Percentiles rank a stretch among this genome's conserved stretches.
These are phyloP conservation scores for Rhodotorula sp. DNA, from an alignment of 1,284 basidiomycete genomes.

Conservation along the genomic window DNA sequence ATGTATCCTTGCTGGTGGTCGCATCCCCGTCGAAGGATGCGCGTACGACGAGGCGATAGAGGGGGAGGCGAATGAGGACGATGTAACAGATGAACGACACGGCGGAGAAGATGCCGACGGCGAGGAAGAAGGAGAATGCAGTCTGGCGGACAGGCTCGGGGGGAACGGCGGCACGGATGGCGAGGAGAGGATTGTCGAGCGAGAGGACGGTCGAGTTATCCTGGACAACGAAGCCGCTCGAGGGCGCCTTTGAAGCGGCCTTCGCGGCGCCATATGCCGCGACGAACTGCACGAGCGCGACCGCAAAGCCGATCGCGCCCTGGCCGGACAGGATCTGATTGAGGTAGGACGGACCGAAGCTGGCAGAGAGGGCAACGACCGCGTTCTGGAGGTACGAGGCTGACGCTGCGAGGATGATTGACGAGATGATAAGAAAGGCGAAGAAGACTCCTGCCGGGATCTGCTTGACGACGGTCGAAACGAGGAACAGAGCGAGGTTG, in stretches of 20 bases:
- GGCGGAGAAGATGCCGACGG: conserved; percentile 39
- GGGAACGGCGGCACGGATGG: not conserved
- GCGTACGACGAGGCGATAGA: conserved; percentile 41
- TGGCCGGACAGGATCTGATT: conserved; percentile 47
- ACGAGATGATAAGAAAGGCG: conserved; percentile 32
- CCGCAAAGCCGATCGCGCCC: conserved; percentile 44
- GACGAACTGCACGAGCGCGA: conserved; percentile 46
- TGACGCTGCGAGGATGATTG: conserved; percentile 32
- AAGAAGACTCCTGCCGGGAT: conserved; percentile 41
- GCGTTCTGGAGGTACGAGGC: conserved; percentile 44
- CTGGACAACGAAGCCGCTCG: conserved; percentile 1
- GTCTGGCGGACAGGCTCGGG: conserved; percentile 25
- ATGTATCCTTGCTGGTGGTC: not conserved
- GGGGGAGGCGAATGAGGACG: conserved; percentile 33
- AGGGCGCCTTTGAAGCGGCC: not conserved
- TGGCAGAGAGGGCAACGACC: conserved; percentile 43
- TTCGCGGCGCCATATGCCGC: conserved; percentile 40
- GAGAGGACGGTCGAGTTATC: not conserved
- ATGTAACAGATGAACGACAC: conserved; percentile 33
- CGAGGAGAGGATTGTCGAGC: not conserved
- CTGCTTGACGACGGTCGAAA: conserved; percentile 36
- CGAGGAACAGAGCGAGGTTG: conserved; percentile 34
- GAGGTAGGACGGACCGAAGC: conserved; percentile 46
- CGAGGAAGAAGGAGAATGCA: conserved; percentile 45
- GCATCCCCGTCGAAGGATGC: conserved; percentile 17